Conservation (phyloP, 345 rosid genomes). For the Aquilaria sinensis region DNA sequence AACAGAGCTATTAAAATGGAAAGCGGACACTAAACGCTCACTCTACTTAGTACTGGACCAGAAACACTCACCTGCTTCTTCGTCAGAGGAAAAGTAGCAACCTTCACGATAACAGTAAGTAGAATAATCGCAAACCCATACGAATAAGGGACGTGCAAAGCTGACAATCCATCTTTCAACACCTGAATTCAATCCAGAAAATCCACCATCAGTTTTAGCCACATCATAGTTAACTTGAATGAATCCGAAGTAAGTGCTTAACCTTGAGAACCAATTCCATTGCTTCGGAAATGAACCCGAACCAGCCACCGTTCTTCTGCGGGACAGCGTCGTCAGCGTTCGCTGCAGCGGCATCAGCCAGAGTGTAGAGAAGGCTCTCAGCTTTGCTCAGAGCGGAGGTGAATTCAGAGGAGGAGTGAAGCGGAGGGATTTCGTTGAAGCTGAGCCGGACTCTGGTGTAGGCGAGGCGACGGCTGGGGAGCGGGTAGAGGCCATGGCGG, state of each 20-base stretch:
- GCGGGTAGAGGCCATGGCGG: conserved; percentile 41
- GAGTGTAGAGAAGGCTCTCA: conserved; percentile 70
- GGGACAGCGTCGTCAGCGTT: conserved; percentile 39
- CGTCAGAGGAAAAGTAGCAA: conserved; percentile 78
- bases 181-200: conserved; percentile 31
- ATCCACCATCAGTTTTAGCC: neutral
- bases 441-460: conserved; percentile 56
- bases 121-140: conserved; percentile 93
- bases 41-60: neutral
- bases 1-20: neutral
- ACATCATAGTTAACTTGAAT: neutral
- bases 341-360: conserved; percentile 74
- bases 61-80: conserved; percentile 64
- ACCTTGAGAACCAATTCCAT: conserved; percentile 96
- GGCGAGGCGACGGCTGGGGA: conserved; percentile 45
- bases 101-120: conserved; percentile 79
- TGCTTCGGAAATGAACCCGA: conserved; percentile 76
- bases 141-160: conserved; percentile 79
- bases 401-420: conserved; percentile 50
- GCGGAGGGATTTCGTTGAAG: conserved; percentile 69
- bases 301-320: conserved; percentile 89
- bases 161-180: conserved; percentile 75
- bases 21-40: neutral
- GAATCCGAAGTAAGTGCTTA: neutral
- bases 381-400: conserved; percentile 41